Evolutionary conservation across 352 stramenopile genomes (phyloP), one percentile per base, ranked within the genome.

Genomic region (Thraustochytrium striatum): DNA sequence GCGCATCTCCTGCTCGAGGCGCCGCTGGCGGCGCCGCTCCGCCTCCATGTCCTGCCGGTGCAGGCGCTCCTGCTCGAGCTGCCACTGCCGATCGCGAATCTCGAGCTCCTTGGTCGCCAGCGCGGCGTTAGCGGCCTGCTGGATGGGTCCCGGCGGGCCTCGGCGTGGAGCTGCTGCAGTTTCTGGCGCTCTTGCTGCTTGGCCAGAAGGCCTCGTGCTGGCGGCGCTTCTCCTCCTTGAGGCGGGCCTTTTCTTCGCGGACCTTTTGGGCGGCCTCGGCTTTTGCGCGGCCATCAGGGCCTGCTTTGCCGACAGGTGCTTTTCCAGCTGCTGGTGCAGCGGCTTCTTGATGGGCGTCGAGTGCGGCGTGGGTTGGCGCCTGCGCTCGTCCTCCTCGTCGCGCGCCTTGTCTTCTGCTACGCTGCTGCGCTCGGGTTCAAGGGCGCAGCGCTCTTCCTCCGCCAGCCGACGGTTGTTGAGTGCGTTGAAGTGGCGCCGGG

Each of bases 241-340:
- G 61, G 5, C 61, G 61, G n/a, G 33, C 61, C 61, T 70, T 70
- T n/a, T 70, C 61, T 25, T 70, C 61, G 61, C 61, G 61, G 30
- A 70, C 43, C 28, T 55, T n/a, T 32, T 70, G 61, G 33, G 61
- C 61, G 19, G 35, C n/a, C 28, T 57, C 61, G n/a, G 13, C 33
- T 70, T 70, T n/a, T 70, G 25, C 28, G 21, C n/a, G 1, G 21
- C 13, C 16, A 70, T 35, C 32, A 21, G n/a, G n/a, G 33, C 38
- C 43, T 70, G 61, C 43, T 70, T 70, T 21, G 61, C 28, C 16
- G 61, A 55, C 1, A 70, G 38, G 16, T 55, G 47, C 47, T 55
- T 55, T n/a, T n/a, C n/a, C 55, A 30, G n/a, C 55, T 25, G 36
- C 55, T 61, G 36, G 25, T 30, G 16, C 32, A 30, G 7, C 28